Evolutionary conservation across 768 basidiomycete genomes (phyloP).

Genomic region (Hygrophorus pudorinus): DNA sequence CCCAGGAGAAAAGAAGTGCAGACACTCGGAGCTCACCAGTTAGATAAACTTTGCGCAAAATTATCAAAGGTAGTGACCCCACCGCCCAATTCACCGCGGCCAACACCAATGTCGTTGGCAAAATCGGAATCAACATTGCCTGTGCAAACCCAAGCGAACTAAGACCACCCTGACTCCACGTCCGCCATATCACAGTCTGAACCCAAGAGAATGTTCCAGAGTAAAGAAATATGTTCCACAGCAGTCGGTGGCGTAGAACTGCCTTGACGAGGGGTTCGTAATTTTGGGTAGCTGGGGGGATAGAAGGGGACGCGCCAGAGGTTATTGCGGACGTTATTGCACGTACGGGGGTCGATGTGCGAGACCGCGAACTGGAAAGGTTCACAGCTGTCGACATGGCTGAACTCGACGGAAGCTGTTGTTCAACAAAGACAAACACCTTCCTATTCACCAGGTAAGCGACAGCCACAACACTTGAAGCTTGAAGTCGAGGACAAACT

Average conservation of each 20-base stretch:
- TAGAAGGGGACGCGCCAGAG: constrained; percentile 39
- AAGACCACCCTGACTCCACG: constrained; percentile 34
- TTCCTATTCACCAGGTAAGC: no score
- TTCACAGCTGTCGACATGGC: constrained; percentile 11
- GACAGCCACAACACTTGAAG: no score
- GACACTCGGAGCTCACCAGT: constrained; percentile 35
- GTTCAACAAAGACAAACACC: no score
- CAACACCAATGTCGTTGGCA: constrained; percentile 32
- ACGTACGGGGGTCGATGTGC: constrained; percentile 28
- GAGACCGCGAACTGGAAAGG: constrained; percentile 13
- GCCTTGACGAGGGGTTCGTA: constrained; percentile 62
- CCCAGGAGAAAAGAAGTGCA: neutral
- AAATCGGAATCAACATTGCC: constrained; percentile 27
- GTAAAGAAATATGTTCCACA: constrained; percentile 40
- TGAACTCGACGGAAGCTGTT: no score
- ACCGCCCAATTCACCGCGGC: constrained; percentile 37
- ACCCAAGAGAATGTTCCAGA: constrained; percentile 40
- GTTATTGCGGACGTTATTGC: constrained; percentile 38
- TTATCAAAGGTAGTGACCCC: constrained; percentile 45
- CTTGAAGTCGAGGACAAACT: no score
- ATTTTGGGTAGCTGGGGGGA: constrained; percentile 46
- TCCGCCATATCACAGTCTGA: constrained; percentile 28
- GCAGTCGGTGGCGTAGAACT: constrained; percentile 51
- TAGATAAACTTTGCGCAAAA: constrained; percentile 49
- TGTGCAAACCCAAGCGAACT: constrained; percentile 19